These are phyloP conservation scores for Zalerion maritima DNA, from an alignment of 495 filamentous ascomycete species.

Conservation along the genomic window DNA sequence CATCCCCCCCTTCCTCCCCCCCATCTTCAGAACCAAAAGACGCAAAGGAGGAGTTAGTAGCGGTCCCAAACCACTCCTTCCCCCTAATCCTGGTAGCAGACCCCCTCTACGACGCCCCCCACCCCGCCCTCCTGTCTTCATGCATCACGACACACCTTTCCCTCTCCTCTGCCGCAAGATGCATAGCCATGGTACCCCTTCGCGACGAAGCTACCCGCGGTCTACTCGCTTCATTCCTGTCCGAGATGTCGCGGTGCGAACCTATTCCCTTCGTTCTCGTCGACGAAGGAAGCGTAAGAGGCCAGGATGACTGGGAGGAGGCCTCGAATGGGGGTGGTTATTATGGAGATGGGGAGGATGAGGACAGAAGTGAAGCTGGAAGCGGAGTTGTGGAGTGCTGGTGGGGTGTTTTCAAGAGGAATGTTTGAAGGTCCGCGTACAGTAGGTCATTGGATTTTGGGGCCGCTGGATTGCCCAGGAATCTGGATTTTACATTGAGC, in stretches of 20 bases:
- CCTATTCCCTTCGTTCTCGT: conserved; percentile 16
- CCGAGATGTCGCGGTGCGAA: conserved; percentile 13
- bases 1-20: too few relatives aligned
- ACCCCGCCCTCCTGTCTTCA: conserved; percentile 27
- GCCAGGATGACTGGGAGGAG: conserved; percentile 36
- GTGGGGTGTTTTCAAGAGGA: conserved; percentile 35
- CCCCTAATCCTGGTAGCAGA: conserved; percentile 32
- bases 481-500: too few relatives aligned
- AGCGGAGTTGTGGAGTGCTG: conserved; percentile 34
- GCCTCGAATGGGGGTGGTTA: too few relatives aligned
- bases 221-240: conserved; percentile 15
- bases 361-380: conserved; percentile 11
- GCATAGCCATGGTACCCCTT: conserved; percentile 29
- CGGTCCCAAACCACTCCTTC: neutral
- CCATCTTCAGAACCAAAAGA: too few relatives aligned
- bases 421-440: too few relatives aligned
- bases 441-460: too few relatives aligned
- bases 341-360: conserved; percentile 26
- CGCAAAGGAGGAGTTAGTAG: too few relatives aligned
- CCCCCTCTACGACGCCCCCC: conserved; percentile 32
- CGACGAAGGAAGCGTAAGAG: conserved; percentile 20
- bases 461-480: too few relatives aligned
- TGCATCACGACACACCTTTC: conserved; percentile 25
- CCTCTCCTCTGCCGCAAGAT: conserved; percentile 18
- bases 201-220: conserved; percentile 25